phyloP scores from a whole-genome alignment of 1,284 basidiomycete genomes.

The Trametes pubescens region DNA sequence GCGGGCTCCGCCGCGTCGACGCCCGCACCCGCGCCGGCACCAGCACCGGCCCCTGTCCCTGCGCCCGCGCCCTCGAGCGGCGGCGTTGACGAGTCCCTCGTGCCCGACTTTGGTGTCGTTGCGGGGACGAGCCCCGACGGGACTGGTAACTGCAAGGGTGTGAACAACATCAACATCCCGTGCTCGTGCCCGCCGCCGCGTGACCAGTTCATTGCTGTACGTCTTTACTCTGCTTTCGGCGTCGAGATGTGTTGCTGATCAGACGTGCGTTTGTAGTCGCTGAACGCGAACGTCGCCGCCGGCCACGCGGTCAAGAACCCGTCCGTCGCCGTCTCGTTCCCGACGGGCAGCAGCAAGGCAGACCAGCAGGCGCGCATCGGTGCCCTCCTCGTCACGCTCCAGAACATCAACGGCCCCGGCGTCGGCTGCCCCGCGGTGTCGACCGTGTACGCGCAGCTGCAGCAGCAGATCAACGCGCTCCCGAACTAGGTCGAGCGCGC shows the following conservation, averaged over 20 bases:
- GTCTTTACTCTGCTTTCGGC: slow-evolving; percentile 22
- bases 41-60: slow-evolving; percentile 16
- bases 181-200: slow-evolving; percentile 50
- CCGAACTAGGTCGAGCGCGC: slow-evolving; percentile 17
- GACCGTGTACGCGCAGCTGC: slow-evolving; percentile 48
- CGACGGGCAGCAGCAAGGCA: slow-evolving; percentile 43
- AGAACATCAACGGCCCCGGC: slow-evolving; percentile 52
- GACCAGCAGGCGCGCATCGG: slow-evolving; percentile 47
- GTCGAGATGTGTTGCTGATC: background rate
- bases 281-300: slow-evolving; percentile 47
- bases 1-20: slow-evolving; percentile 13
- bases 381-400: slow-evolving; percentile 46
- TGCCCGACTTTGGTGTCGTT: slow-evolving; percentile 61
- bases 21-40: background rate
- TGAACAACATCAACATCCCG: slow-evolving; percentile 45
- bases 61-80: slow-evolving; percentile 44
- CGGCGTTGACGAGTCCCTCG: slow-evolving; percentile 56
- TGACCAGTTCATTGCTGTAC: slow-evolving; percentile 47
- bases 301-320: slow-evolving; percentile 51
- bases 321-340: slow-evolving; percentile 45
- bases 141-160: slow-evolving; percentile 30
- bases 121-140: slow-evolving; percentile 38
- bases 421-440: slow-evolving; percentile 50
- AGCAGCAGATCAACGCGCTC: slow-evolving; percentile 38
- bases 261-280: slow-evolving; percentile 26